phyloP scores from a whole-genome alignment of 306 rosid species.

The Canavalia ensiformis region DNA sequence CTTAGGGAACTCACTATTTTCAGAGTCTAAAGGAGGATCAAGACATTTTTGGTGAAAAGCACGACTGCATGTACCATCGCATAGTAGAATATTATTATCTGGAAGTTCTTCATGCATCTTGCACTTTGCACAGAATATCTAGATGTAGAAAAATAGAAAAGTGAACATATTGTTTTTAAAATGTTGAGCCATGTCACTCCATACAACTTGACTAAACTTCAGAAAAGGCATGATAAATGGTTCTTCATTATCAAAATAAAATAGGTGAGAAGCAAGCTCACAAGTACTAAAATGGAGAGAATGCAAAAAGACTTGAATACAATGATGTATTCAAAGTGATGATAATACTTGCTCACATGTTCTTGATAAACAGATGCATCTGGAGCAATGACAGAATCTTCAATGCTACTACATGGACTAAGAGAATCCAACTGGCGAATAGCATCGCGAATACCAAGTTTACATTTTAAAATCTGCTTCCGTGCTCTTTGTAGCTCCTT shows the following conservation, averaged over 20 bases:
- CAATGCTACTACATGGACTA: constrained; percentile 77
- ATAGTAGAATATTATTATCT: constrained; percentile 81
- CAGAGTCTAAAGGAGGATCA: constrained; percentile 83
- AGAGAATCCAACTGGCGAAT: constrained; percentile 82
- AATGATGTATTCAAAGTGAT: constrained; percentile 20
- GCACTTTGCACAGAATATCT: constrained; percentile 91
- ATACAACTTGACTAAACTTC: constrained; percentile 5
- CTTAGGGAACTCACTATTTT: constrained; percentile 64
- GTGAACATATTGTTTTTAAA: constrained; percentile 37
- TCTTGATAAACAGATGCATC: constrained; percentile 84
- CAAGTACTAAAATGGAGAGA: constrained; percentile 24
- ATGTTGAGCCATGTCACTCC: constrained; percentile 10
- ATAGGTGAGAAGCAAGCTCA: constrained; percentile 5
- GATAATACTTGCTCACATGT: constrained; percentile 60
- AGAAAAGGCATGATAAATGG: constrained; percentile 16
- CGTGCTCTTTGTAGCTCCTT: constrained; percentile 84
- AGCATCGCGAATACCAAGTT: constrained; percentile 85
- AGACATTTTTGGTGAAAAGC: constrained; percentile 92
- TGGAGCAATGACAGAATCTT: constrained; percentile 75
- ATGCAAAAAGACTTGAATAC: constrained; percentile 20
- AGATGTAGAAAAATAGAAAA: constrained; percentile 45
- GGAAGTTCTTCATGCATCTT: constrained; percentile 73
- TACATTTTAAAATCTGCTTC: constrained; percentile 85
- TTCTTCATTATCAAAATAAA: constrained; percentile 8
- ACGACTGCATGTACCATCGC: constrained; percentile 87